Base-by-base conservation (phyloP, 371 early-diverging fungal species). In the Zopfochytrium polystomum region DNA sequence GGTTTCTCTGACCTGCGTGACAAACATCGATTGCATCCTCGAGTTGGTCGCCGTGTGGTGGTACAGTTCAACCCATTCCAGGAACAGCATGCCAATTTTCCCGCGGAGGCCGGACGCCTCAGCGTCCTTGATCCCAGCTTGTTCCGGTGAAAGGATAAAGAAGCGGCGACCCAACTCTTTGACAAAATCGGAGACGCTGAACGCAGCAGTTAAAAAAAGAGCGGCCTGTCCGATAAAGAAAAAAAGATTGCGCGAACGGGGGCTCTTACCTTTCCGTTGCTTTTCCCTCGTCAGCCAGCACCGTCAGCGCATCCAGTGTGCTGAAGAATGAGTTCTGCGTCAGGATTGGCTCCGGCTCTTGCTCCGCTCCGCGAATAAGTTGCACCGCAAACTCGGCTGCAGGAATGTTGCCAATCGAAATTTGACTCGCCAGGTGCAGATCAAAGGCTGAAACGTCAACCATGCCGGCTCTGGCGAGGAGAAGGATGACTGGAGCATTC, bases 41-140 rank as follows among this genome's bases (percentile, higher is more conserved):
- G 92, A 94, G 42, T 80, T 87, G 5, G 91, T 83, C 0, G 88
- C 76, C 0, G 92, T 88, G 60, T 88, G 88, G 59, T 90, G 84
- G 65, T 84, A 91, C n/a, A 92, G 72, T 18, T 87, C 81, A 15
- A 93, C 83, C 97, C 97, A 97, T 54, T 95, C 95, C 20, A 79
- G 74, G 75, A 92, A 91, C 47, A 87, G 67, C 35, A 81, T 76
- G 1, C 80, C 81, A 6, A 90, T 73, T 63, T 86, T 88, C 56
- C 90, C 84, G 38, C 88, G 70, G 62, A 90, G 57, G 48, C 78
- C 70, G 35, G 66, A 51, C 15, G 63, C 63, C 20, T 76, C 78
- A 42, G 71, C 63, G 27, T 82, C 80, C 43, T 71, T 60, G 29
- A 68, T 60, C 9, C 27, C 43, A 18, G 68, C 58, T 32, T 76